Evolutionary conservation across 176 grass and related monocot species (phyloP), one percentile per base, ranked within the genome.

Genomic region (Oropetium thomaeum): DNA sequence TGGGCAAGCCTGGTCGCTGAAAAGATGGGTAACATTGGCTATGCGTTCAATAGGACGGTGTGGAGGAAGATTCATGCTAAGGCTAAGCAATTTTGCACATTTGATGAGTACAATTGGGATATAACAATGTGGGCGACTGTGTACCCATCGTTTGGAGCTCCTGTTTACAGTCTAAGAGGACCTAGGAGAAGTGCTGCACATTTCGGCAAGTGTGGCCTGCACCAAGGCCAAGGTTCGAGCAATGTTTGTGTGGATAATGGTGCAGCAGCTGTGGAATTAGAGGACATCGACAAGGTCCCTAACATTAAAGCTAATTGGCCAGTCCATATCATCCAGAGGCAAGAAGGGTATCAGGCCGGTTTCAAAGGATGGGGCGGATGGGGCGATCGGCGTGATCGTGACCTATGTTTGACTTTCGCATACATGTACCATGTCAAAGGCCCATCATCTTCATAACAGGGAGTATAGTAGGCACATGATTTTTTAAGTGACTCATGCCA

Each of bases 301-400:
- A 94, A 98, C 57, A 91, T 98, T 26, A 89, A 92, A 79, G 39
- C 78, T 45, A 69, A 92, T 58, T 98, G 95, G 95, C 68, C 77
- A 17, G 91, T 93, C 15, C 83, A 79, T n/a, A 35, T 92, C 49
- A 75, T 87, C 37, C 70, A 54, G 19, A 94, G 28, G 68, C 88
- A 98, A n/a, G 75, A 65, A 4, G 91, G 91, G 4, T 98, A 98
- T 75, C 83, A 90, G 68, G 88, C 91, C 33, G 95, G 95, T 79
- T 98, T 98, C 66, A 94, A 89, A 79, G 95, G 95, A 89, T 98
- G 95, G 95, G 95, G 95, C 53, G 95, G 95, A n/a, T 98, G 95
- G 95, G 91, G 91, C 17, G 95, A 98, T 73, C 75, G 79, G 47
- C 84, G 95, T 76, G 95, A 98, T 70, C 89, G 79, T 10, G 81